A percentile compares a stretch with the other conserved stretches of the same genome.
phyloP scores from a whole-genome alignment of 106 monocot species.

The Acanthochlamys bracteata region DNA sequence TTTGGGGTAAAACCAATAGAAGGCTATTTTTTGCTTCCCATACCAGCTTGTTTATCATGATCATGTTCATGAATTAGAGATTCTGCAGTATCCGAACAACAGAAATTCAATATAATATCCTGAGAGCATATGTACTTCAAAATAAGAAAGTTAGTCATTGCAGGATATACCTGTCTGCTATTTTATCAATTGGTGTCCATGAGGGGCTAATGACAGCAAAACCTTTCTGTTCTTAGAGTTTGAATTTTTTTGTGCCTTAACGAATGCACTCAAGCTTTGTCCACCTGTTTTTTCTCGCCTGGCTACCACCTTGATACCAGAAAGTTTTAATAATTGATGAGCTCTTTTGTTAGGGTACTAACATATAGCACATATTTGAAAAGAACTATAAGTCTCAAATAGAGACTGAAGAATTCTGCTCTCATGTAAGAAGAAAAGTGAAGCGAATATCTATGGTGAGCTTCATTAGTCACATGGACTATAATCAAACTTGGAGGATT shows the following conservation, averaged over 20 bases:
- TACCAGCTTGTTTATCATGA: slow-evolving; percentile 73
- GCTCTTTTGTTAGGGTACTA: slow-evolving; percentile 31
- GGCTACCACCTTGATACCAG: slow-evolving; percentile 45
- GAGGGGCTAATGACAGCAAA: slow-evolving; percentile 28
- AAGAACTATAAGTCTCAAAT: too few relatives aligned
- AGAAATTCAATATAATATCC: background rate
- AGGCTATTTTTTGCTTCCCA: slow-evolving; percentile 66
- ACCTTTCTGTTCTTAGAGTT: slow-evolving; percentile 22
- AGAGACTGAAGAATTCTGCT: too few relatives aligned
- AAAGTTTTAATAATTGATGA: slow-evolving; percentile 69
- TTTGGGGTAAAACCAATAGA: slow-evolving; percentile 18
- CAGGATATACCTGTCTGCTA: slow-evolving; percentile 71
- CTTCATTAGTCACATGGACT: too few relatives aligned
- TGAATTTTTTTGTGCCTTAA: slow-evolving; percentile 10
- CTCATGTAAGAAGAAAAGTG: too few relatives aligned
- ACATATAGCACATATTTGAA: too few relatives aligned
- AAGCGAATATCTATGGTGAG: too few relatives aligned
- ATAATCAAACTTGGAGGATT: too few relatives aligned
- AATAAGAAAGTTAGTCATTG: background rate
- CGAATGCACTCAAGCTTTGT: slow-evolving; percentile 23
- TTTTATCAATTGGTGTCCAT: slow-evolving; percentile 94
- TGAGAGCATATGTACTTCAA: background rate
- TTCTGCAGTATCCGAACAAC: slow-evolving; percentile 41
- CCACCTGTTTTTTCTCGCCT: slow-evolving; percentile 11
- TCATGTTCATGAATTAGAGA: slow-evolving; percentile 66